Evolutionary conservation across 768 basidiomycete genomes (phyloP), one percentile per base, ranked within the genome.

Genomic region (Lentinula boryana): DNA sequence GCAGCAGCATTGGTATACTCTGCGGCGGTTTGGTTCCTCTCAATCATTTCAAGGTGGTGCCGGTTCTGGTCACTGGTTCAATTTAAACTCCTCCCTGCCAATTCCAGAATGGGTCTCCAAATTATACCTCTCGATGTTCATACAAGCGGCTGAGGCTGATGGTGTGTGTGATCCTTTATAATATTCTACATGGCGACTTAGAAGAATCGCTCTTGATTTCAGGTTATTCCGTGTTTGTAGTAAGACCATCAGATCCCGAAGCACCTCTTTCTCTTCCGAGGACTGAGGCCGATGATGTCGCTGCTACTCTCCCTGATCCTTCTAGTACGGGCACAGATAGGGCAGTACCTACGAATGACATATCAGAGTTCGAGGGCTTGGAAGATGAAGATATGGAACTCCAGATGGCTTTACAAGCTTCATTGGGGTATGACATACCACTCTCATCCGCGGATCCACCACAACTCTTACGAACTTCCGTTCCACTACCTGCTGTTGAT

Each of bases 331-430:
- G 15, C 8, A 15, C 58, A 15, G 10, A 21, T 36, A 27, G 6
- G 5, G 31, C 61, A 31, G 13, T 23, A 44, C 31, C 56, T 56
- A 9, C 15, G 10, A 23, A 23, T 16, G 51, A 46, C 55, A 46
- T 31, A 27, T 23, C 46, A 4, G 61, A 53, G 40, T 62, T 72
- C 1, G 75, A 74, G 44, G 82, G 76, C 2, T 74, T 89, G 49
- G 93, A 90, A 62, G 89, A 93, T 64, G 93, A 94, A 68, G 94
- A 97, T 70, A 81, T 86, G 66, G 91, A 93, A 61, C 81, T 96
- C 2, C 95, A 97, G 69, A 89, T 86, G 5, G 94, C 91, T 0
- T 75, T 95, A 53, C 91, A 92, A 66, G 93, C 92, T 2, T 94
- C 92, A 4, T 73, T 95, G 46, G 75, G 76, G 68, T 23, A 61